Percentiles rank a stretch among this genome's conserved stretches.
Conservation (phyloP, 2,329 filamentous ascomycete genomes). For the Alternaria brassicae region DNA sequence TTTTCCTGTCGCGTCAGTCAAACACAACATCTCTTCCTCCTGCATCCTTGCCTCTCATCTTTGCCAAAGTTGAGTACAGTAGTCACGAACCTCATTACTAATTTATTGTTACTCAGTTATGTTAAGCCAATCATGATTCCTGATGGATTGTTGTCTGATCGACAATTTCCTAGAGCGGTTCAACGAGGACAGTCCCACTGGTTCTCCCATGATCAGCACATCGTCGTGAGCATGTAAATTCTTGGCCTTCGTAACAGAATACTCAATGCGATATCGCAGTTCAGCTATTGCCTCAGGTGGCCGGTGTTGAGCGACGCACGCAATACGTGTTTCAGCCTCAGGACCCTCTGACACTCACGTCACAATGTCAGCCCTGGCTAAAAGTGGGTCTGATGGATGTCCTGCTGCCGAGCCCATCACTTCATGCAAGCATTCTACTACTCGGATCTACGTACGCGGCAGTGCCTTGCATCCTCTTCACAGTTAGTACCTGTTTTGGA, state of each 20-base stretch:
- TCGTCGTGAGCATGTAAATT: background rate
- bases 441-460: slow-evolving; percentile 7
- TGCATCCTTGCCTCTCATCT: background rate
- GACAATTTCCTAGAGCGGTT: background rate
- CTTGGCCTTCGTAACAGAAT: background rate
- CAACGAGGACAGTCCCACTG: background rate
- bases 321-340: slow-evolving; percentile 33
- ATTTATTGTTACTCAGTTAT: background rate
- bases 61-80: too few relatives aligned
- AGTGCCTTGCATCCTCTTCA: background rate
- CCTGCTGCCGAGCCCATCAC: slow-evolving; percentile 16
- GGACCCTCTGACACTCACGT: slow-evolving; percentile 30
- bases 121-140: background rate
- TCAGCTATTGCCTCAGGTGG: slow-evolving; percentile 12
- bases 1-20: background rate
- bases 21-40: background rate
- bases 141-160: background rate
- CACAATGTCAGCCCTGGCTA: slow-evolving; percentile 19
- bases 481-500: slow-evolving; percentile 10
- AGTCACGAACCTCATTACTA: background rate
- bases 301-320: slow-evolving; percentile 3
- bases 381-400: slow-evolving; percentile 11
- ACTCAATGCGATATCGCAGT: background rate
- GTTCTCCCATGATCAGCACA: background rate
- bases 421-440: slow-evolving; percentile 16